A percentile compares a stretch with the other conserved stretches of the same genome.
Conservation (phyloP, 2,329 filamentous ascomycete species). For the Talaromyces sp. region DNA sequence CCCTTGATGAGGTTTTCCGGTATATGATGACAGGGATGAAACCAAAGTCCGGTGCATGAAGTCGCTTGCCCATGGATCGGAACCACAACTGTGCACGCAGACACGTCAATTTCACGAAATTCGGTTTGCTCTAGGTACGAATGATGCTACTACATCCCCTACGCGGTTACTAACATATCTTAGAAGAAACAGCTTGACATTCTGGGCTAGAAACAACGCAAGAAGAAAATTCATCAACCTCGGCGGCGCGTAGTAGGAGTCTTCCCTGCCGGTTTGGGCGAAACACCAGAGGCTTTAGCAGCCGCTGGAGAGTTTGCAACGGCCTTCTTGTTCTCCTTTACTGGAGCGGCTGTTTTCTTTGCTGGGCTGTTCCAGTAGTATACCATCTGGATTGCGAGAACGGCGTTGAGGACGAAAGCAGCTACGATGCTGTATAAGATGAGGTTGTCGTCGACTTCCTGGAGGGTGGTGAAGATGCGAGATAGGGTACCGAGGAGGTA, state of each 20-base stretch:
- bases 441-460: slow-evolving; percentile 94
- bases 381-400: slow-evolving; percentile 84
- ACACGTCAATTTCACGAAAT: background rate
- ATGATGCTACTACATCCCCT: background rate
- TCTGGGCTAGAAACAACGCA: slow-evolving; percentile 13
- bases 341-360: slow-evolving; percentile 22
- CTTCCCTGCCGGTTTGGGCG: slow-evolving; percentile 40
- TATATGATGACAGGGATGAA: slow-evolving; percentile 47
- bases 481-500: slow-evolving; percentile 89
- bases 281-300: slow-evolving; percentile 37
- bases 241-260: slow-evolving; percentile 53
- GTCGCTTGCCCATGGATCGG: background rate
- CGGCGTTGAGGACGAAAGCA: slow-evolving; percentile 80
- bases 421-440: slow-evolving; percentile 94
- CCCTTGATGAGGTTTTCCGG: slow-evolving; percentile 45
- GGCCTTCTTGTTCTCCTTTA: slow-evolving; percentile 30
- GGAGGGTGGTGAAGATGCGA: slow-evolving; percentile 94
- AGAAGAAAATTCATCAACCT: slow-evolving; percentile 34
- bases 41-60: slow-evolving; percentile 24
- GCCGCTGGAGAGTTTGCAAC: slow-evolving; percentile 21
- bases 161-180: background rate
- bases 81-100: background rate
- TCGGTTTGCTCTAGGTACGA: background rate
- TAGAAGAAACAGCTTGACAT: slow-evolving; percentile 1
- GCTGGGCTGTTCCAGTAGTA: slow-evolving; percentile 81